Conservation (phyloP, 495 filamentous ascomycete genomes). For the Tuber melanosporum region DNA sequence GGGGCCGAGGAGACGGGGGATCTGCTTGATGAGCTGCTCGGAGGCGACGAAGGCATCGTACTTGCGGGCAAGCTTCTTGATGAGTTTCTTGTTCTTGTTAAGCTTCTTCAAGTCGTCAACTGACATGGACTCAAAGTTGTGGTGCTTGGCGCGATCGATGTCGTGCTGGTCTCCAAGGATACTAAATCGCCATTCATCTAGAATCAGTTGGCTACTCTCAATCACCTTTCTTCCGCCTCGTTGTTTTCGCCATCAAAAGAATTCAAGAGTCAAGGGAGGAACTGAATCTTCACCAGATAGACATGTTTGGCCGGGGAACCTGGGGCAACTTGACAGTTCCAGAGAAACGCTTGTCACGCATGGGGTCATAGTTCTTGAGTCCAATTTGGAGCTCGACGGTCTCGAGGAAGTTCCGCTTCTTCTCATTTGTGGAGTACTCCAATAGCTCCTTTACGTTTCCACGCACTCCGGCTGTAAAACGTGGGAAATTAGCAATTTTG, state of each 20-base stretch:
- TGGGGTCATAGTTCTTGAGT: constrained; percentile 99
- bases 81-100: constrained; percentile 99
- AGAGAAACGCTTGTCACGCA: constrained; percentile 99
- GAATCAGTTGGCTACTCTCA: constrained; percentile 27
- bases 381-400: constrained; percentile 95
- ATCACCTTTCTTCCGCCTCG: constrained; percentile 6
- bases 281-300: constrained; percentile 61
- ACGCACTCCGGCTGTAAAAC: constrained; percentile 79
- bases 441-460: constrained; percentile 82
- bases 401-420: constrained; percentile 99
- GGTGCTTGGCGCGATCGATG: constrained; percentile 98
- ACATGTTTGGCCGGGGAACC: constrained; percentile 88
- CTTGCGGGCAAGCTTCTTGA: constrained; percentile 99
- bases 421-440: constrained; percentile 89
- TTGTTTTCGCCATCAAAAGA: background rate
- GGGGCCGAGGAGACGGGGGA: constrained; percentile 95
- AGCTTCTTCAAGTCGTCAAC: constrained; percentile 99
- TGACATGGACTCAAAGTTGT: constrained; percentile 94
- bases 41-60: constrained; percentile 99
- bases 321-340: constrained; percentile 91
- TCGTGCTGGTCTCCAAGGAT: constrained; percentile 99
- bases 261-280: constrained; percentile 22
- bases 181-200: constrained; percentile 44
- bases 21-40: constrained; percentile 96
- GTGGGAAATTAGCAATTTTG: constrained; percentile 37